Base-by-base conservation (phyloP, 2,329 filamentous ascomycete species). In the Metarhizium sp. region DNA sequence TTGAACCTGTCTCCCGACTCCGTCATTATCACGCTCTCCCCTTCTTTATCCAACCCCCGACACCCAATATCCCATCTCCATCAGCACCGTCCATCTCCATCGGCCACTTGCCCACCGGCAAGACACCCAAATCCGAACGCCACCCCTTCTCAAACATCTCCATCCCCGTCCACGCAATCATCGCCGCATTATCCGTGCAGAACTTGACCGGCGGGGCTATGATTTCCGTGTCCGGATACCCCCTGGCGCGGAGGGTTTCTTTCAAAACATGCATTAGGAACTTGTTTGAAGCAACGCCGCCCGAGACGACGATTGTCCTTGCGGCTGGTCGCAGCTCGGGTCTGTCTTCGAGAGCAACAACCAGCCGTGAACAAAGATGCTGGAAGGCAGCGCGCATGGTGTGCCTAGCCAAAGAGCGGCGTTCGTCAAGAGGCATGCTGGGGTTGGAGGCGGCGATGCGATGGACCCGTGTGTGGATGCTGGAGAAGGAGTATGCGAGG, bases 181-280 rank as follows among this genome's bases (percentile, higher is more conserved):
- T 99, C 50, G 91, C 90, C 13, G 94, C 94, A 70, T 99, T 97
- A 66, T 99, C 94, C 0, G 90, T 96, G 67, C 94, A 97, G 53
- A 92, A 77, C 46, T 78, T 75, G 10, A 81, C 71, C 2, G 91
- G 91, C n/a, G 94, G 92, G 55, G 87, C 88, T 34, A 86, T 71
- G 7, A 96, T 69, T 11, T 77, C 63, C 32, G 95, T 68, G 59
- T 82, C 63, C 0, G 67, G 65, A 64, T 83, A 86, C 0, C 88
- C 88, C 47, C 87, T 80, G n/a, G 76, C 79, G 59, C 86, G 79
- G 46, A 96, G 68, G 48, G 76, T 74, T 6, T 67, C 58, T 38
- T 75, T 71, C 54, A 84, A 66, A 47, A 97, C 78, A 63, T 85
- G 79, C 68, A 85, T 81, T 46, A 99, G 75, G 68, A 87, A 96